These are phyloP conservation scores for Lycium ferocissimum DNA, from an alignment of 257 asterid species.

Conservation along the genomic window DNA sequence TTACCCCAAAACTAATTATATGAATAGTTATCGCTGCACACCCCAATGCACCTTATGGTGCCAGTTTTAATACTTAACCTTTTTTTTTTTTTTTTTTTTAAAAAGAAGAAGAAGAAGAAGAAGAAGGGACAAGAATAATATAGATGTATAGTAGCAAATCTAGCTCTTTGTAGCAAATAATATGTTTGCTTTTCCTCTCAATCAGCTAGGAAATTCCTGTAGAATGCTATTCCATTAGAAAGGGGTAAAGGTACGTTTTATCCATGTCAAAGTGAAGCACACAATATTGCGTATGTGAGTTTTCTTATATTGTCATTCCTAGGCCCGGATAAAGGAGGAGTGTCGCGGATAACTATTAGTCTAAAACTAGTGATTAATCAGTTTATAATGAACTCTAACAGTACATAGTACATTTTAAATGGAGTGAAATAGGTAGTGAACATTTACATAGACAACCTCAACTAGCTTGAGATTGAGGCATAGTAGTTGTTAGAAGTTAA, in stretches of 20 bases:
- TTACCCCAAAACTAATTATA: neutral
- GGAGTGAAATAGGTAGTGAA: neutral
- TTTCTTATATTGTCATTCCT: neutral
- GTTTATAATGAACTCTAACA: neutral
- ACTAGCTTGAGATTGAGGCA: conserved; percentile 7
- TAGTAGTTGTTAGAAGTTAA: neutral
- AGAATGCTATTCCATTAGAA: no score
- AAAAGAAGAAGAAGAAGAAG: no score
- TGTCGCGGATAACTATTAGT: neutral
- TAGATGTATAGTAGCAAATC: neutral
- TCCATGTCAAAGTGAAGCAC: neutral
- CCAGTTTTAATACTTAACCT: neutral
- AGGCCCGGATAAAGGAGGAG: neutral
- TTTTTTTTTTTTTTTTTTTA: no score
- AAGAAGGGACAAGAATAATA: neutral
- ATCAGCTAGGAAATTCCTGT: neutral
- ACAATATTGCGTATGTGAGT: neutral
- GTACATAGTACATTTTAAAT: neutral
- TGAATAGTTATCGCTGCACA: neutral
- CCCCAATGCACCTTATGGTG: neutral
- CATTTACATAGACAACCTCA: neutral
- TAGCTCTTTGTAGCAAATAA: neutral
- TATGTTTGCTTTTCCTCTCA: neutral
- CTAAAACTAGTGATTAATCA: neutral
- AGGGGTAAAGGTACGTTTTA: neutral